A percentile compares a stretch with the other conserved stretches of the same genome.
phyloP scores from a whole-genome alignment of 31 red algal species.

The Asparagopsis taxiformis region DNA sequence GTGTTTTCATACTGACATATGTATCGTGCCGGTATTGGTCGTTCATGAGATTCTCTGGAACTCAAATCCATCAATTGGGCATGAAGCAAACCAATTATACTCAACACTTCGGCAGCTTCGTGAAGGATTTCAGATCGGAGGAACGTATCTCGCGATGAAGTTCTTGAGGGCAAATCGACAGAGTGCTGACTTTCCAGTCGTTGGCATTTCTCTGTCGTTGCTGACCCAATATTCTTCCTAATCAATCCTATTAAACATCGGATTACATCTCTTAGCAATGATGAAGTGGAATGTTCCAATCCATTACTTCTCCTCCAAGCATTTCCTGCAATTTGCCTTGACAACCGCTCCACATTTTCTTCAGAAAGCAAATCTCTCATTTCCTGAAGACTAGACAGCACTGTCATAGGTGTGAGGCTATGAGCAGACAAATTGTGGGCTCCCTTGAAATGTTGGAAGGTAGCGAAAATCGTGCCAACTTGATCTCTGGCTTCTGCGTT shows the following conservation, averaged over 20 bases:
- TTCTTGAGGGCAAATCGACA: background rate
- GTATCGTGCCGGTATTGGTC: constrained; percentile 19
- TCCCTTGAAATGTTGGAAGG: constrained; percentile 35
- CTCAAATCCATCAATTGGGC: constrained; percentile 13
- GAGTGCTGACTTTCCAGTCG: background rate
- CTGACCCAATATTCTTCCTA: background rate
- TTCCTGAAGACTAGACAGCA: constrained; percentile 48
- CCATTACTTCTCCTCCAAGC: constrained; percentile 60
- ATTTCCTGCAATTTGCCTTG: constrained; percentile 14
- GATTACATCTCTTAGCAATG: constrained; percentile 18
- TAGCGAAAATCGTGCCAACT: background rate
- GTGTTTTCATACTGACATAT: constrained; percentile 32
- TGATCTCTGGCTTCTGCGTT: background rate
- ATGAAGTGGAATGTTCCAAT: constrained; percentile 5
- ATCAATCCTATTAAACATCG: constrained; percentile 10
- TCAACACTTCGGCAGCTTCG: background rate
- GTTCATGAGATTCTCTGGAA: background rate
- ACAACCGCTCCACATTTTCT: constrained; percentile 14
- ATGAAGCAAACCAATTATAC: constrained; percentile 39
- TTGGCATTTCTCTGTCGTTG: too few species aligned
- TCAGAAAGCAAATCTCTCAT: constrained; percentile 19
- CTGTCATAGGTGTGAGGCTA: background rate
- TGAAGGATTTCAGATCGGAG: background rate
- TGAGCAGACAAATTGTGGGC: constrained; percentile 6
- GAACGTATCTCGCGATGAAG: background rate